Conservation (phyloP, 1,139 yeast species). For the Scheffersomyces illinoinensis region DNA sequence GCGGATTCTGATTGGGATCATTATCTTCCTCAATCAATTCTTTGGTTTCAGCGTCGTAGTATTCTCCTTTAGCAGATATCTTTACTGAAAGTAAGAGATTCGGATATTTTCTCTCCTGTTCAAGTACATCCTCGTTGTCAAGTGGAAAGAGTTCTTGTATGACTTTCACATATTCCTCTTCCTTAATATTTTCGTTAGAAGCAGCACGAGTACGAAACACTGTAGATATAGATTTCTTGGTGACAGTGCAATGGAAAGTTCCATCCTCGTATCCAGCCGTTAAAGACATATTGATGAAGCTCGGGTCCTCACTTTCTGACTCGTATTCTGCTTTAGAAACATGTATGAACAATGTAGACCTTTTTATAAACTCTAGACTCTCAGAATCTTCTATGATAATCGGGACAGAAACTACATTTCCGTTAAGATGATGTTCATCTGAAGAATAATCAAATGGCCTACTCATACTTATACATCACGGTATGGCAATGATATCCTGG, state of each 20-base stretch:
- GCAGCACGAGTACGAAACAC: conserved; percentile 4
- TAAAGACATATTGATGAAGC: conserved; percentile 13
- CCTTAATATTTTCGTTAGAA: neutral
- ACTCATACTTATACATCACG: neutral
- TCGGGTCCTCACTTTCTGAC: conserved; percentile 7
- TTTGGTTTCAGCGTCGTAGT: conserved; percentile 16
- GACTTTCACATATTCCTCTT: conserved; percentile 2
- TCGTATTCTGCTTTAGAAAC: conserved; percentile 3
- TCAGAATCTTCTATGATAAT: conserved; percentile 20
- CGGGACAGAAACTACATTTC: conserved; percentile 19
- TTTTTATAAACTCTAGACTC: conserved; percentile 16
- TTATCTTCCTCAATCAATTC: conserved; percentile 18
- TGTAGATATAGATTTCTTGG: neutral
- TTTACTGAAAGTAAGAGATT: conserved; percentile 4
- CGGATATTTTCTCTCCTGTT: neutral
- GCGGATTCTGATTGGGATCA: conserved; percentile 12
- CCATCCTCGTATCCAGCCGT: conserved; percentile 23
- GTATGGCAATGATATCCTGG: neutral
- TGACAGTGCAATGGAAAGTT: conserved; percentile 13
- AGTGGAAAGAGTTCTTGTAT: conserved; percentile 6
- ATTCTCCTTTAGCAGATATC: conserved; percentile 3
- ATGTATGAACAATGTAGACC: conserved; percentile 14
- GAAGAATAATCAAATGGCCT: neutral
- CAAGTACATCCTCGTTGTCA: conserved; percentile 5
- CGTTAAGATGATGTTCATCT: conserved; percentile 3